phyloP scores from a whole-genome alignment of 257 asterid genomes.

The Fraxinus cuspidata region DNA sequence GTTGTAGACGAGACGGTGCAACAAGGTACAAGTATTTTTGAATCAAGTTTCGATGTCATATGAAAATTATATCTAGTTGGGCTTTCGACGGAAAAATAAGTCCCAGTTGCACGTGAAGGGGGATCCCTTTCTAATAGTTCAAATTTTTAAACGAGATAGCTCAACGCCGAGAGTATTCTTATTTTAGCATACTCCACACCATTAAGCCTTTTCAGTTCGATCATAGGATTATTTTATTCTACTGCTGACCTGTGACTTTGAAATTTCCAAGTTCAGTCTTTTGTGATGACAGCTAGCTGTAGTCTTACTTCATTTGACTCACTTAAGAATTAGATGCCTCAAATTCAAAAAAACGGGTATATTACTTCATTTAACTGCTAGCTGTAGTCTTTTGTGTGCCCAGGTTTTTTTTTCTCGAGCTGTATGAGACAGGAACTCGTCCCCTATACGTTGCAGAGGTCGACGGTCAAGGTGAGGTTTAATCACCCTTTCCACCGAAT shows the following conservation, averaged over 20 bases:
- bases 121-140: neutral
- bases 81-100: neutral
- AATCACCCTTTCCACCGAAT: neutral
- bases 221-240: neutral
- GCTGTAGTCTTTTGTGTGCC: too few relatives aligned
- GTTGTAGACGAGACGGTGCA: neutral
- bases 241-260: constrained; percentile 3
- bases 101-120: neutral
- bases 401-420: too few relatives aligned
- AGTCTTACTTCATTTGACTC: constrained; percentile 23
- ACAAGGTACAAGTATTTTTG: neutral
- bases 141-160: neutral
- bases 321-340: constrained; percentile 21
- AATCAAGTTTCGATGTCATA: neutral
- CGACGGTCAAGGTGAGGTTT: neutral
- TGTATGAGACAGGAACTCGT: neutral
- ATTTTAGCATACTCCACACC: neutral
- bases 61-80: too few relatives aligned
- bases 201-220: neutral
- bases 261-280: constrained; percentile 5
- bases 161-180: neutral
- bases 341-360: constrained; percentile 11
- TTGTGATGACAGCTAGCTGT: constrained; percentile 20
- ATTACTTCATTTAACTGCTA: neutral
- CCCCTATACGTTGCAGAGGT: neutral